phyloP scores from a whole-genome alignment of 2,329 filamentous ascomycete genomes.

The Mollisiaceae sp. region DNA sequence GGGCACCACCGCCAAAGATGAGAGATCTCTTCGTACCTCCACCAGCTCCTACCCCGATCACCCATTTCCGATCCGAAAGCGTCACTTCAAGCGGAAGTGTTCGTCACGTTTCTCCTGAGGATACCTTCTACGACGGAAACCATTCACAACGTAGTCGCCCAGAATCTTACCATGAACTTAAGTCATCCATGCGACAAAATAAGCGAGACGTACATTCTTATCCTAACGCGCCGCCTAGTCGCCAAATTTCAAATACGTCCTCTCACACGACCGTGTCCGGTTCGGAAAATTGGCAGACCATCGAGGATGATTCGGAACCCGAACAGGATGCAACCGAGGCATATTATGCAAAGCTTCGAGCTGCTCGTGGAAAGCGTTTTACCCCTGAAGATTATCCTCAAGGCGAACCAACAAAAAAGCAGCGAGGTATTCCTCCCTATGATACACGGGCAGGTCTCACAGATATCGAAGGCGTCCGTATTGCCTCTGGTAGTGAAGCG shows the following conservation, averaged over 20 bases:
- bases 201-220: conserved; percentile 42
- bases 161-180: conserved; percentile 47
- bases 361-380: conserved; percentile 69
- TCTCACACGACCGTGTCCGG: conserved; percentile 68
- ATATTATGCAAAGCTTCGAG: conserved; percentile 82
- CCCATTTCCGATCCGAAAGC: conserved; percentile 54
- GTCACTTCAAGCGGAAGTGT: conserved; percentile 59
- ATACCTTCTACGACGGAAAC: conserved; percentile 77
- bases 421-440: conserved; percentile 57
- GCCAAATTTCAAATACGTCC: conserved; percentile 78
- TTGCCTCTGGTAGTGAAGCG: conserved; percentile 65
- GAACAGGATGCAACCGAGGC: conserved; percentile 81
- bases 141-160: conserved; percentile 43
- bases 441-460: conserved; percentile 54
- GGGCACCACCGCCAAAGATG: conserved; percentile 89
- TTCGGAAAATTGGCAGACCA: conserved; percentile 98
- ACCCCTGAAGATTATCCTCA: conserved; percentile 51
- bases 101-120: conserved; percentile 72
- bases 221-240: conserved; percentile 45
- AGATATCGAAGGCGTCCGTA: conserved; percentile 65
- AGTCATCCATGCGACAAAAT: conserved; percentile 50
- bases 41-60: conserved; percentile 56
- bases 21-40: conserved; percentile 72
- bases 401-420: conserved; percentile 56
- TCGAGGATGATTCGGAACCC: conserved; percentile 81